These are phyloP conservation scores for Ramularia endophylla DNA, from an alignment of 2,329 filamentous ascomycete species.

Conservation along the genomic window DNA sequence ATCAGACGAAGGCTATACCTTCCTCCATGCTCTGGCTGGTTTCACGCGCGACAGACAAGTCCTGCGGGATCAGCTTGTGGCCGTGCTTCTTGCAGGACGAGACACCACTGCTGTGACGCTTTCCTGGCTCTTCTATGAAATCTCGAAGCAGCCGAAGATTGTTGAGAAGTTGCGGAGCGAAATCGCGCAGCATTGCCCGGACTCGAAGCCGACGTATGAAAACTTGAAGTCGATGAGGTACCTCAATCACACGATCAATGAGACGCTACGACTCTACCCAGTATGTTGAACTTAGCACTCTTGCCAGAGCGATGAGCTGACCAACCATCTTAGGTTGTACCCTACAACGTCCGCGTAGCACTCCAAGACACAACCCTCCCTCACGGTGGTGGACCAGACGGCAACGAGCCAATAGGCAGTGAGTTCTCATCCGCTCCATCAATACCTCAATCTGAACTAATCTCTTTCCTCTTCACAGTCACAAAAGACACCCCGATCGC, in stretches of 20 bases:
- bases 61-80: conserved; percentile 78
- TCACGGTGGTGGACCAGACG: conserved; percentile 42
- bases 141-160: conserved; percentile 63
- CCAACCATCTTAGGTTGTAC: conserved; percentile 39
- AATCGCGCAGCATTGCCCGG: conserved; percentile 62
- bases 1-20: conserved; percentile 68
- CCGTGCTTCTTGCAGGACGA: conserved; percentile 74
- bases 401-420: conserved; percentile 38
- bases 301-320: no score
- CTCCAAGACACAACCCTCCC: conserved; percentile 45
- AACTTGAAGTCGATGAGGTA: conserved; percentile 87
- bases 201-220: conserved; percentile 59
- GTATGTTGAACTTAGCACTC: no score
- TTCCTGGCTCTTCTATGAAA: conserved; percentile 76
- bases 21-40: conserved; percentile 75
- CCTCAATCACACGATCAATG: conserved; percentile 46
- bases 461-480: no score
- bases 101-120: conserved; percentile 83
- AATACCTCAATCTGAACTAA: no score
- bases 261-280: conserved; percentile 44
- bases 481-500: conserved; percentile 40
- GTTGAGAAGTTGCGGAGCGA: conserved; percentile 66
- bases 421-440: no score
- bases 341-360: conserved; percentile 45
- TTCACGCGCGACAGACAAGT: conserved; percentile 65